Percentiles rank a stretch among this genome's conserved stretches.
Evolutionary conservation across 2,329 filamentous ascomycete genomes (phyloP).

Genomic region (Microdochium trichocladiopsis): DNA sequence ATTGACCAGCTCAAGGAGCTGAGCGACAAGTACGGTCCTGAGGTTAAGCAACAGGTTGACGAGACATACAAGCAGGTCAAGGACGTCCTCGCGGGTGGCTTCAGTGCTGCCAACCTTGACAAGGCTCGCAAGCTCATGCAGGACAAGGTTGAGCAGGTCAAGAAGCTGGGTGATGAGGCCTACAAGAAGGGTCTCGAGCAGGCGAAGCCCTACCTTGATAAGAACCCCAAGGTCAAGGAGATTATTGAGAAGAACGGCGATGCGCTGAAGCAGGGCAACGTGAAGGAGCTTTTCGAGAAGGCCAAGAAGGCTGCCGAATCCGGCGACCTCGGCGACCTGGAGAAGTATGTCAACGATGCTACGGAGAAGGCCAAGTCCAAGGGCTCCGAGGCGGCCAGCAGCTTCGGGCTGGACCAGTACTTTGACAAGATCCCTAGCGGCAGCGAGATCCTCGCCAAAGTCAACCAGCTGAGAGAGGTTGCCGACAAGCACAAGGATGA

Average conservation of each 20-base stretch:
- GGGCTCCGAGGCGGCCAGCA: slow-evolving; percentile 25
- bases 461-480: slow-evolving; percentile 57
- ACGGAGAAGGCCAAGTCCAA: slow-evolving; percentile 52
- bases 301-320: slow-evolving; percentile 54
- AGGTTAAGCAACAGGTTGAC: slow-evolving; percentile 70
- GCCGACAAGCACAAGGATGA: slow-evolving; percentile 63
- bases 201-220: slow-evolving; percentile 65
- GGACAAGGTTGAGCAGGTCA: slow-evolving; percentile 61
- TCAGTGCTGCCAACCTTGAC: slow-evolving; percentile 43
- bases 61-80: slow-evolving; percentile 62
- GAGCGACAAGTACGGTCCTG: slow-evolving; percentile 63
- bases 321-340: slow-evolving; percentile 50
- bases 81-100: slow-evolving; percentile 55
- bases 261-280: slow-evolving; percentile 59
- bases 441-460: slow-evolving; percentile 56
- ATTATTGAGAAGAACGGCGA: slow-evolving; percentile 65
- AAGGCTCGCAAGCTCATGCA: slow-evolving; percentile 57
- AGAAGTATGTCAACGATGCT: slow-evolving; percentile 53
- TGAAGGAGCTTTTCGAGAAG: slow-evolving; percentile 55
- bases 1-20: slow-evolving; percentile 63
- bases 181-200: slow-evolving; percentile 67
- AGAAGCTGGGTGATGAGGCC: slow-evolving; percentile 62
- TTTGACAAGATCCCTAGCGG: slow-evolving; percentile 60
- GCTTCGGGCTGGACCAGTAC: slow-evolving; percentile 50
- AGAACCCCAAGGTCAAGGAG: slow-evolving; percentile 70